Evolutionary conservation across 768 basidiomycete species (phyloP), one percentile per base, ranked within the genome.

Genomic region (Boletellus sp.): DNA sequence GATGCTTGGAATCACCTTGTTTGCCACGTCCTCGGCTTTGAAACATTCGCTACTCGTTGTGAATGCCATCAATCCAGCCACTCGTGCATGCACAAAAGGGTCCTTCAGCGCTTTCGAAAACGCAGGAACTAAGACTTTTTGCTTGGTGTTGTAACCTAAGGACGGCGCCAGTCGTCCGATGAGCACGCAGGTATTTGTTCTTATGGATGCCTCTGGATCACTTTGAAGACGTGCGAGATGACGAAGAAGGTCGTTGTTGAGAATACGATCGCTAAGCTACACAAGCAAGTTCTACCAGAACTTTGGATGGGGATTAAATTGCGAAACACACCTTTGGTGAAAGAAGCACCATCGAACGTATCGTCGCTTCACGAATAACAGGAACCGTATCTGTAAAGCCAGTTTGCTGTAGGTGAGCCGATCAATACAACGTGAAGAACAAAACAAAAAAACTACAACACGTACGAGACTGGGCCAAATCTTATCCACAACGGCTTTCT

Each of bases 171-270:
- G 76, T 7, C 95, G 81, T 16, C 94, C 95, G 49, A 99, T 83
- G 4, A 98, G 80, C 57, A 99, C 97, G 61, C 93, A 95, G 0
- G 96, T 96, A 61, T 98, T 98, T 15, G 96, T 98, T 40, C 96
- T 81, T 58, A 98, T 97, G 6, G 94, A 94, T 3, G 94, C 81
- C 69, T 99, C 96, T 1, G 85, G 75, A 62, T 98, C 96, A 31
- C 78, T 83, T 71, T 99, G 96, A 71, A 90, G 86, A 61, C 90
- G 91, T 2, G 95, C 95, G 20, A 99, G 79, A 53, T 90, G 79
- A 2, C 95, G 86, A 11, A 99, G 80, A 17, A 99, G 82, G 53
- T 99, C 96, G 59, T 98, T 99, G 70, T 99, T 99, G 33, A 98
- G 76, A 34, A 97, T 81, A 2, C 95, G 86, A 56, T 96, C 94